Percentiles rank a stretch among this genome's conserved stretches.
These are phyloP conservation scores for Aphanomyces astaci DNA, from an alignment of 352 stramenopile genomes.

Conservation along the genomic window DNA sequence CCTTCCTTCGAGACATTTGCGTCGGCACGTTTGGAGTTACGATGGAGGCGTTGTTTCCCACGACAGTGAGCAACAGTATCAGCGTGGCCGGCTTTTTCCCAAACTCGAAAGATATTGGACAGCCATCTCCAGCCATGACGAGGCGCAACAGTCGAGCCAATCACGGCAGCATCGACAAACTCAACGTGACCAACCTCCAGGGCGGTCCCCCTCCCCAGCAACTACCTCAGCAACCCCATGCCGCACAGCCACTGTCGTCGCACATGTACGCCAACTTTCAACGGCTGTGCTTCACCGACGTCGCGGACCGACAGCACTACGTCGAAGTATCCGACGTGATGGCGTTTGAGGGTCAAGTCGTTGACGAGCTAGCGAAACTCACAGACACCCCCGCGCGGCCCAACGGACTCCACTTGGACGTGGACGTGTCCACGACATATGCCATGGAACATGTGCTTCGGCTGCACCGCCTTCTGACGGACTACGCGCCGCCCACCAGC, in stretches of 20 bases:
- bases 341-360: neutral
- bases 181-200: slow-evolving; percentile 4
- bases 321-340: slow-evolving; percentile 9
- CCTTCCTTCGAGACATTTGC: slow-evolving; percentile 39
- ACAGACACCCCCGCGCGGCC: slow-evolving; percentile 3
- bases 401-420: slow-evolving; percentile 22
- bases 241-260: neutral
- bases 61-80: slow-evolving; percentile 2
- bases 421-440: slow-evolving; percentile 26
- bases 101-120: neutral
- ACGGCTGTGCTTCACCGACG: neutral
- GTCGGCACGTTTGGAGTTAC: slow-evolving; percentile 38
- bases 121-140: neutral
- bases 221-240: neutral
- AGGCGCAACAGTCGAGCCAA: neutral
- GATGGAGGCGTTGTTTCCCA: slow-evolving; percentile 34
- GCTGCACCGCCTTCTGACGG: slow-evolving; percentile 36
- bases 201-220: neutral
- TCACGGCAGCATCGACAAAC: slow-evolving; percentile 2
- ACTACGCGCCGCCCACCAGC: slow-evolving; percentile 17
- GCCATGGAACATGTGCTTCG: slow-evolving; percentile 52
- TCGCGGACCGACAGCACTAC: neutral
- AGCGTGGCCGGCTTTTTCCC: neutral
- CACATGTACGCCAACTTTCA: slow-evolving; percentile 1
- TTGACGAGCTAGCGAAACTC: slow-evolving; percentile 2